Percentiles rank a stretch among this genome's conserved stretches.
Evolutionary conservation across 495 filamentous ascomycete species (phyloP).

Genomic region (Penicillium taxi): DNA sequence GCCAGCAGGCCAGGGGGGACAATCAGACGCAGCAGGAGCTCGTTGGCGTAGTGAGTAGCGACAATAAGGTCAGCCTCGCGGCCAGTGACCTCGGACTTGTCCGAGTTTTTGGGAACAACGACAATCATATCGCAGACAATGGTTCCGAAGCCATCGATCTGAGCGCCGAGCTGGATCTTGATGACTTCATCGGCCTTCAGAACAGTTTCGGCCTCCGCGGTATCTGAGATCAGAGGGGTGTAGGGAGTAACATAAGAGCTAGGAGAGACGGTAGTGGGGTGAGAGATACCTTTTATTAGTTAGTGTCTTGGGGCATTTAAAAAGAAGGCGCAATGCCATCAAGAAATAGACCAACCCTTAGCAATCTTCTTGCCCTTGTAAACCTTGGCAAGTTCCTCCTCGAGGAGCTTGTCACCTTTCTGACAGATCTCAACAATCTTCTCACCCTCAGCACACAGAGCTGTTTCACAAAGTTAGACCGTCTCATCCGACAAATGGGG

Average conservation of each 20-base stretch:
- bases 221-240: constrained; percentile 79
- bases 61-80: constrained; percentile 79
- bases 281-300: constrained; percentile 60
- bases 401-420: constrained; percentile 88
- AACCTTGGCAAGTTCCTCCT: constrained; percentile 88
- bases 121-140: constrained; percentile 93
- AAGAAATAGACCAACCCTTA: constrained; percentile 57
- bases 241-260: constrained; percentile 93
- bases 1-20: constrained; percentile 78
- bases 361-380: constrained; percentile 95
- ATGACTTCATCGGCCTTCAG: constrained; percentile 77
- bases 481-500: neutral
- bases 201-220: constrained; percentile 67
- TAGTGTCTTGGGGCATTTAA: neutral
- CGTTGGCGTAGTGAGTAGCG: constrained; percentile 91
- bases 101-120: constrained; percentile 50
- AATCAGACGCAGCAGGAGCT: constrained; percentile 86
- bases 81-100: constrained; percentile 54
- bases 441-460: constrained; percentile 72
- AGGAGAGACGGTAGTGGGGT: constrained; percentile 94
- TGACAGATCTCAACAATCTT: constrained; percentile 91
- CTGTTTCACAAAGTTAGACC: constrained; percentile 35
- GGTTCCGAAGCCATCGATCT: constrained; percentile 94
- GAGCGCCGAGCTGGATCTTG: constrained; percentile 96
- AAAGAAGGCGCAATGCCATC: neutral